Evolutionary conservation across 495 filamentous ascomycete genomes (phyloP).

Genomic region (Neurospora sp.): DNA sequence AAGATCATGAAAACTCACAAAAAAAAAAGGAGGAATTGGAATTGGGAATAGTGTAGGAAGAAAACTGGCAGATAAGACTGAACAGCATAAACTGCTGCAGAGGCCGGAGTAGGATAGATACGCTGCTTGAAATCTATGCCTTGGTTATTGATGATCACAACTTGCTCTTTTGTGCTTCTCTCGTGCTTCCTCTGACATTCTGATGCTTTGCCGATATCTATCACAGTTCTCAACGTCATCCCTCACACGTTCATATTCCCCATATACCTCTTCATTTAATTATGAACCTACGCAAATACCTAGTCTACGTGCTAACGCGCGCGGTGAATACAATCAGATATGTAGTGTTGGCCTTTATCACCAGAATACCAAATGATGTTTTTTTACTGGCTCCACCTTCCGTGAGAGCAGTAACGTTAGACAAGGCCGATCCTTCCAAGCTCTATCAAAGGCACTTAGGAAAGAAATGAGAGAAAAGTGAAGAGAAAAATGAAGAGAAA

Average conservation of each 20-base stretch:
- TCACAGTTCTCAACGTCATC: background rate
- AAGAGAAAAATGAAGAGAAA: background rate
- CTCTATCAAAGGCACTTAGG: no score
- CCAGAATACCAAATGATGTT: no score
- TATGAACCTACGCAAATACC: no score
- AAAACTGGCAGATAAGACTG: background rate
- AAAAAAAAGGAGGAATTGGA: background rate
- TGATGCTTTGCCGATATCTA: background rate
- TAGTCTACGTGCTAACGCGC: background rate
- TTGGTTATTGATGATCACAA: background rate
- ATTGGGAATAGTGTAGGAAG: background rate
- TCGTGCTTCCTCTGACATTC: background rate
- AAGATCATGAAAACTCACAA: background rate
- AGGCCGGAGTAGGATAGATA: background rate
- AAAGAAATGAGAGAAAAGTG: background rate
- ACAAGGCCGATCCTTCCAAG: no score
- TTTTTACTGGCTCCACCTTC: no score
- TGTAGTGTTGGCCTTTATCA: background rate
- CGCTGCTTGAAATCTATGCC: background rate
- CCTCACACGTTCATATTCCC: no score
- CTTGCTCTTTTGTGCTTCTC: background rate
- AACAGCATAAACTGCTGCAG: background rate
- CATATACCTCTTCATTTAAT: no score
- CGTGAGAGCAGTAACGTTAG: no score
- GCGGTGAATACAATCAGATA: background rate